Evolutionary conservation across 2,329 filamentous ascomycete species (phyloP).

Genomic region (Cladophialophora bantiana): DNA sequence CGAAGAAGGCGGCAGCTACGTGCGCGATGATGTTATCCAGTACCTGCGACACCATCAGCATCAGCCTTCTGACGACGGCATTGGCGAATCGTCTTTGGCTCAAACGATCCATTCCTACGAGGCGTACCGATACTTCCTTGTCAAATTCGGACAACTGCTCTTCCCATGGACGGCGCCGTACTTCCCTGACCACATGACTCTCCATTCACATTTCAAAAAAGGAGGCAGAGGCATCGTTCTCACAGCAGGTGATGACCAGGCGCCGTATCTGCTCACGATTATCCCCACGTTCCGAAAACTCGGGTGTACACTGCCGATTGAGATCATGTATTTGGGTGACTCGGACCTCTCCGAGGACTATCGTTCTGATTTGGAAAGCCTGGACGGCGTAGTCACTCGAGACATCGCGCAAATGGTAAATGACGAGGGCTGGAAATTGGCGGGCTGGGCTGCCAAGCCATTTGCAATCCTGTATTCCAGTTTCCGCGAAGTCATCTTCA

Average conservation of each 20-base stretch:
- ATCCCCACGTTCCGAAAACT: conserved; percentile 45
- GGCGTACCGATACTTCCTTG: conserved; percentile 51
- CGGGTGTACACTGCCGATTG: conserved; percentile 40
- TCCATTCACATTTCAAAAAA: conserved; percentile 52
- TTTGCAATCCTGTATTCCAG: conserved; percentile 56
- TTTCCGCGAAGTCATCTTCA: conserved; percentile 57
- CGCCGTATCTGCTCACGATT: conserved; percentile 53
- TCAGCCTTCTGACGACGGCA: conserved; percentile 21
- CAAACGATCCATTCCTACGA: conserved; percentile 53
- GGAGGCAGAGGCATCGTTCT: conserved; percentile 55
- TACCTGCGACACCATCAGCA: conserved; percentile 45
- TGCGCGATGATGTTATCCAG: conserved; percentile 53
- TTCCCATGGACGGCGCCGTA: conserved; percentile 49
- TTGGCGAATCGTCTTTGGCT: conserved; percentile 40
- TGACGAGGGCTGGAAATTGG: conserved; percentile 54
- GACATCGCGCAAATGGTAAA: conserved; percentile 55
- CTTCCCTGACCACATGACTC: conserved; percentile 54
- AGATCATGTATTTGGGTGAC: conserved; percentile 50
- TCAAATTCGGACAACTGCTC: conserved; percentile 49
- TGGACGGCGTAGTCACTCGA: conserved; percentile 54
- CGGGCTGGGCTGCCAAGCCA: conserved; percentile 57
- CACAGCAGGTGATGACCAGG: conserved; percentile 54
- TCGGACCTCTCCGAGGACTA: conserved; percentile 53
- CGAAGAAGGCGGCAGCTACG: conserved; percentile 47
- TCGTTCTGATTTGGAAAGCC: conserved; percentile 51